A percentile compares a stretch with the other conserved stretches of the same genome.
phyloP scores from a whole-genome alignment of 1,139 yeast species.

The Scheffersomyces parashehatae region DNA sequence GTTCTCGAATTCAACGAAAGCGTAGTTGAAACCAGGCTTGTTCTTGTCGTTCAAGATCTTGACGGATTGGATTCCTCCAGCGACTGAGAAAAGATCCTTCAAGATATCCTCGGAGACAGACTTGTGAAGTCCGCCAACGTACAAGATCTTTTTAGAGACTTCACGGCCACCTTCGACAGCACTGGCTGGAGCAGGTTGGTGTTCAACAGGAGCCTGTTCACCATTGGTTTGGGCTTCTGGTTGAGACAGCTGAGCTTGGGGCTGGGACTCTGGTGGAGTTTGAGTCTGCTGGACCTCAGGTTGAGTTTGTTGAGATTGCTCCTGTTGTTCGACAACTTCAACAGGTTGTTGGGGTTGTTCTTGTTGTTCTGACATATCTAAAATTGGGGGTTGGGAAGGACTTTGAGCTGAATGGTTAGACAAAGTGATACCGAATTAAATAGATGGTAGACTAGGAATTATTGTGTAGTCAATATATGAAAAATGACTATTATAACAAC shows the following conservation, averaged over 20 bases:
- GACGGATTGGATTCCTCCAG: constrained; percentile 60
- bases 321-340: constrained; percentile 1
- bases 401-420: too few species aligned
- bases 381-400: too few species aligned
- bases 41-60: constrained; percentile 78
- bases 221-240: constrained; percentile 17
- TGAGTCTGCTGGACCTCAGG: not conserved
- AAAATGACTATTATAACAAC: too few species aligned
- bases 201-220: constrained; percentile 1
- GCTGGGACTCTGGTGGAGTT: constrained; percentile 1
- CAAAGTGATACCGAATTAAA: too few species aligned
- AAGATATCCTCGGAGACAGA: constrained; percentile 64
- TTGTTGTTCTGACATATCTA: constrained; percentile 10
- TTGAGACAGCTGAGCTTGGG: constrained; percentile 9
- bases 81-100: constrained; percentile 60
- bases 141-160: constrained; percentile 66
- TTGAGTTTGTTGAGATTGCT: not conserved
- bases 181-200: constrained; percentile 49
- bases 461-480: too few species aligned
- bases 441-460: too few species aligned
- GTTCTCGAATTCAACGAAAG: constrained; percentile 73
- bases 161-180: constrained; percentile 84
- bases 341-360: constrained; percentile 6
- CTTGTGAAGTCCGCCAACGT: constrained; percentile 75
- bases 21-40: constrained; percentile 73